Conservation (phyloP, 441 rosid species). For the Euphorbia schlechtendalii region DNA sequence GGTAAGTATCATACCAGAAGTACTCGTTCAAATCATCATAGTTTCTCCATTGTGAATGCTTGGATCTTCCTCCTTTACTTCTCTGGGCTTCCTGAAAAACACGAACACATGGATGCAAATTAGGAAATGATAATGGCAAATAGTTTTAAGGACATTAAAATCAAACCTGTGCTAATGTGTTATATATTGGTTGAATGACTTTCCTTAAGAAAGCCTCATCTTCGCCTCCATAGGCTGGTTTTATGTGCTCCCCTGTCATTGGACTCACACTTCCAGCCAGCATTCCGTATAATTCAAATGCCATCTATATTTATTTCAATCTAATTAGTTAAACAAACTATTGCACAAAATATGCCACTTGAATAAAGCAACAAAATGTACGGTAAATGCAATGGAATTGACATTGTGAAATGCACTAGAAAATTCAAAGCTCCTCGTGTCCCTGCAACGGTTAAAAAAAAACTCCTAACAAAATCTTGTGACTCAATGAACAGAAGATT, state of each 20-base stretch:
- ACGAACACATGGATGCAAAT: constrained; percentile 9
- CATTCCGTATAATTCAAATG: constrained; percentile 92
- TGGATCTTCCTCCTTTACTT: constrained; percentile 76
- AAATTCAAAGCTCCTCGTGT: no score
- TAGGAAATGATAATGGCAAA: constrained; percentile 9
- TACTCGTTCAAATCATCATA: constrained; percentile 97
- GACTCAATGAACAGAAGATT: not conserved
- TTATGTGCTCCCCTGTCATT: constrained; percentile 89
- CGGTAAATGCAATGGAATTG: not conserved
- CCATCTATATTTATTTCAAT: constrained; percentile 54
- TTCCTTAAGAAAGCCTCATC: constrained; percentile 89
- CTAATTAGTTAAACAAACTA: not conserved
- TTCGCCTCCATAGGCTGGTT: constrained; percentile 95
- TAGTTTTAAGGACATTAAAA: not conserved
- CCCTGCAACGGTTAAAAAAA: not conserved
- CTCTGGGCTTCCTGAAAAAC: constrained; percentile 71
- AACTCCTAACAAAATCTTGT: not conserved
- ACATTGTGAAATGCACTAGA: no score
- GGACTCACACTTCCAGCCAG: constrained; percentile 95
- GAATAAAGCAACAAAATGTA: not conserved
- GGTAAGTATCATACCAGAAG: constrained; percentile 57
- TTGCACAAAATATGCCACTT: not conserved
- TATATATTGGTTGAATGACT: constrained; percentile 89
- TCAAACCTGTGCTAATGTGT: constrained; percentile 57
- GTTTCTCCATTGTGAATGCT: constrained; percentile 99